A percentile compares a stretch with the other conserved stretches of the same genome.
phyloP scores from a whole-genome alignment of 257 asterid genomes.

The Gentiana dahurica region DNA sequence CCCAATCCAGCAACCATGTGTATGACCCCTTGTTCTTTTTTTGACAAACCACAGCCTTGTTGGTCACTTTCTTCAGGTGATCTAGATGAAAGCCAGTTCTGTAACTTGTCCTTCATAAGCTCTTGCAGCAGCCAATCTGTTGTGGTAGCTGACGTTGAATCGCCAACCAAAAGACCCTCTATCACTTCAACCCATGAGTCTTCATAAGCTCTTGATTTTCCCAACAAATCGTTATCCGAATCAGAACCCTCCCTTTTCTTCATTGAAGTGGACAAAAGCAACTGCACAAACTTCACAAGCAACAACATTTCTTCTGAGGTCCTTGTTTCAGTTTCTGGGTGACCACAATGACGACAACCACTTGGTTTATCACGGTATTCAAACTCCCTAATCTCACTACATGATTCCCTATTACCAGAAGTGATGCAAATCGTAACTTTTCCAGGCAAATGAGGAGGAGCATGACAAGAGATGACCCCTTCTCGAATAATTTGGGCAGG shows the following conservation, averaged over 20 bases:
- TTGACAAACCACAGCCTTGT: conserved; percentile 39
- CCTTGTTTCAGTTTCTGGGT: conserved; percentile 36
- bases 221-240: conserved; percentile 32
- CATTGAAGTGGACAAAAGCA: conserved; percentile 44
- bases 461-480: conserved; percentile 74
- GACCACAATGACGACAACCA: conserved; percentile 24
- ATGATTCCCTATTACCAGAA: conserved; percentile 71
- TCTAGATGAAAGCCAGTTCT: conserved; percentile 62
- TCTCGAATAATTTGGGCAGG: conserved; percentile 74
- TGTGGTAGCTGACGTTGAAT: conserved; percentile 42
- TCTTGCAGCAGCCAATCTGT: conserved; percentile 80
- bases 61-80: conserved; percentile 22
- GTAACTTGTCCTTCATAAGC: conserved; percentile 75
- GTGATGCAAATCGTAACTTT: conserved; percentile 67
- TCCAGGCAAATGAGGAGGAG: conserved; percentile 69
- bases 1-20: conserved; percentile 93
- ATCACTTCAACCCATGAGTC: conserved; percentile 64
- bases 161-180: conserved; percentile 49
- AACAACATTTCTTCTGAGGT: conserved; percentile 61
- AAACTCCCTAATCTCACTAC: conserved; percentile 82
- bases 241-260: conserved; percentile 31
- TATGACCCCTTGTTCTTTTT: conserved; percentile 87
- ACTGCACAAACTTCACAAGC: conserved; percentile 69
- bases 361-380: conserved; percentile 53
- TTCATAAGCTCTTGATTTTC: conserved; percentile 37